These are phyloP conservation scores for Rugonectria rugulosa DNA, from an alignment of 2,329 filamentous ascomycete genomes.

Conservation along the genomic window DNA sequence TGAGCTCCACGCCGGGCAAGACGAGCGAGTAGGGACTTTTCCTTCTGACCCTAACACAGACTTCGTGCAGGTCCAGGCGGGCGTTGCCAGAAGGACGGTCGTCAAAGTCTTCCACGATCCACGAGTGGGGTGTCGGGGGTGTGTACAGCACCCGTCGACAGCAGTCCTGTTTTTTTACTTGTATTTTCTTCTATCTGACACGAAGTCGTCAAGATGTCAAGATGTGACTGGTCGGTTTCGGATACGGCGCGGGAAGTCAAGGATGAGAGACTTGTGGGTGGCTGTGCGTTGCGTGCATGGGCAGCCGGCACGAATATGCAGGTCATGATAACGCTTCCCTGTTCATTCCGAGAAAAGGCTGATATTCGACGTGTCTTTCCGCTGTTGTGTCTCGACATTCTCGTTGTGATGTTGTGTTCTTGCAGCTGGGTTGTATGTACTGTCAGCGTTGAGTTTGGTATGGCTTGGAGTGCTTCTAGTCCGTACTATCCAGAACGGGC, in stretches of 20 bases:
- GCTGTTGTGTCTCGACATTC: slow-evolving; percentile 2
- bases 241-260: neutral
- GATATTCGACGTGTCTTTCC: neutral
- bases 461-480: too few relatives aligned
- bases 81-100: neutral
- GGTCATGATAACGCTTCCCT: slow-evolving; percentile 9
- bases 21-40: slow-evolving; percentile 9
- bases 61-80: too few relatives aligned
- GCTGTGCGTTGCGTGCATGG: neutral
- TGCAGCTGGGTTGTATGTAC: neutral
- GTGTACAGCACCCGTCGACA: neutral
- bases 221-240: slow-evolving; percentile 1
- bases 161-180: too few relatives aligned
- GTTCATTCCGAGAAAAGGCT: slow-evolving; percentile 4
- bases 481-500: slow-evolving; percentile 20
- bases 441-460: too few relatives aligned
- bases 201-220: neutral
- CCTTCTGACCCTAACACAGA: slow-evolving; percentile 1
- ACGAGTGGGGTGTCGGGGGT: slow-evolving; percentile 7
- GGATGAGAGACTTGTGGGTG: slow-evolving; percentile 5
- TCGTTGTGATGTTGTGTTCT: neutral
- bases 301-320: slow-evolving; percentile 14
- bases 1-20: slow-evolving; percentile 10
- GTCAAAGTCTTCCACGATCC: neutral
- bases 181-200: too few relatives aligned